Percentiles rank a stretch among this genome's conserved stretches.
phyloP scores from a whole-genome alignment of 257 asterid species.

The Capsicum rhomboideum region DNA sequence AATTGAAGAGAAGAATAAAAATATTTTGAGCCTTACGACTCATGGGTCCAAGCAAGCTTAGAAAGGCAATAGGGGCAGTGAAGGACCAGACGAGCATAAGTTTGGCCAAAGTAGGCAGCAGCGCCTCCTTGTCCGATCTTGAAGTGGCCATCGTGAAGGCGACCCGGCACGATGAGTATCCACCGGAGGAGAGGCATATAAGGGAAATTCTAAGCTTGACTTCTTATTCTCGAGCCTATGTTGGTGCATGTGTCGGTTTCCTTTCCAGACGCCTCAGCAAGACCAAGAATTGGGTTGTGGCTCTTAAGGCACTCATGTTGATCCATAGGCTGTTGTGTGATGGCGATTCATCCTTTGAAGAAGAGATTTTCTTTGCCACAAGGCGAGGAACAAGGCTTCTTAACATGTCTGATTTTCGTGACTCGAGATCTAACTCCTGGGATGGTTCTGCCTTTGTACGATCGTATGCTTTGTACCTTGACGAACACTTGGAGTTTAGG shows the following conservation, averaged over 20 bases:
- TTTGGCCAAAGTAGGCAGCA: constrained; percentile 75
- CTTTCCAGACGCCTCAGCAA: constrained; percentile 71
- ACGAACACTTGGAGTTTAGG: constrained; percentile 69
- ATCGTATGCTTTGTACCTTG: constrained; percentile 65
- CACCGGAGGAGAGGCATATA: constrained; percentile 76
- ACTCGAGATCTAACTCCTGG: constrained; percentile 61
- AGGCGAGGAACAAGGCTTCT: constrained; percentile 88
- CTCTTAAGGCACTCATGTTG: constrained; percentile 74
- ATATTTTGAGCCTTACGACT: background rate
- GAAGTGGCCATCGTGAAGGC: constrained; percentile 94
- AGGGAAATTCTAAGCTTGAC: constrained; percentile 72
- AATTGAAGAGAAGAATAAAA: background rate
- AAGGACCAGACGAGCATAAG: constrained; percentile 92
- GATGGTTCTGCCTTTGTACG: constrained; percentile 85
- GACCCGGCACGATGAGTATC: constrained; percentile 93
- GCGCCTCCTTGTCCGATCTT: constrained; percentile 67
- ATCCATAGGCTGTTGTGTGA: constrained; percentile 68
- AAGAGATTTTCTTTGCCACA: constrained; percentile 86
- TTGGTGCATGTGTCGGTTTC: constrained; percentile 55
- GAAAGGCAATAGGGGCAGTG: constrained; percentile 87
- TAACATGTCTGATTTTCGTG: constrained; percentile 83
- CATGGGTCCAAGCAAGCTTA: constrained; percentile 87
- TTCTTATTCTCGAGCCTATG: constrained; percentile 61
- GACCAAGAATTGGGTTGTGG: constrained; percentile 92
- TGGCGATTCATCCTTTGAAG: constrained; percentile 69